Base-by-base conservation (phyloP, 2,329 filamentous ascomycete species). In the Chalara sp. region DNA sequence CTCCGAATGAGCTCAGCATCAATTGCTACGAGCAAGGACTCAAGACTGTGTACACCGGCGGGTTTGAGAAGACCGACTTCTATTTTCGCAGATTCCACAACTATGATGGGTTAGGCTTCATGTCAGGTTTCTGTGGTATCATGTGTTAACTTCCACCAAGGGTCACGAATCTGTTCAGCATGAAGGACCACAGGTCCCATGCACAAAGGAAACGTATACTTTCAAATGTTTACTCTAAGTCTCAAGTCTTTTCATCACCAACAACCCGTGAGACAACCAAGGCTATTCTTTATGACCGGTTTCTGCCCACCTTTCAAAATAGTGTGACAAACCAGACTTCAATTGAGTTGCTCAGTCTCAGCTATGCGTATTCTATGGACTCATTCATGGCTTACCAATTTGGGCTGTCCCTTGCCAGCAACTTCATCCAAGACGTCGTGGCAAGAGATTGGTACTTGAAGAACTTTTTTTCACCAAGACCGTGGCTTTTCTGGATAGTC, bases 151-250 rank as follows among this genome's bases (percentile, higher is more conserved):
- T 11, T 10, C 21, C 21, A 8, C 47, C 31, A 37, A 35, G 12
- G 5, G 40, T 28, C 40, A 43, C 74, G 71, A 40, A 72, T 73
- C 6, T 87, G 77, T 89, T 93, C 66, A 84, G 84, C 3, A 84
- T 82, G 49, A 70, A 75, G 1, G 66, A 71, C 6, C 77, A 77
- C 42, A 81, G 76, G 48, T 67, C 76, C 6, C 88, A 92, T 65
- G 82, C 83, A 0, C 68, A 72, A 21, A 75, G 86, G 31, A 92
- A 91, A 65, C 79, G 86, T 31, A 86, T 89, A 78, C 65, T 93
- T 39, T 84, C 84, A 48, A 83, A 89, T 59, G 76, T 89, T 46
- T 93, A 91, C 69, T 88, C 86, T 55, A 93, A 92, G 61, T 86
- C 86, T 0, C 80, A 75, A 44, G 68, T 93, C 46, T 78, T 81